Percentiles rank a stretch among this genome's conserved stretches.
phyloP scores from a whole-genome alignment of 495 filamentous ascomycete species.

The Penicillium steckii region DNA sequence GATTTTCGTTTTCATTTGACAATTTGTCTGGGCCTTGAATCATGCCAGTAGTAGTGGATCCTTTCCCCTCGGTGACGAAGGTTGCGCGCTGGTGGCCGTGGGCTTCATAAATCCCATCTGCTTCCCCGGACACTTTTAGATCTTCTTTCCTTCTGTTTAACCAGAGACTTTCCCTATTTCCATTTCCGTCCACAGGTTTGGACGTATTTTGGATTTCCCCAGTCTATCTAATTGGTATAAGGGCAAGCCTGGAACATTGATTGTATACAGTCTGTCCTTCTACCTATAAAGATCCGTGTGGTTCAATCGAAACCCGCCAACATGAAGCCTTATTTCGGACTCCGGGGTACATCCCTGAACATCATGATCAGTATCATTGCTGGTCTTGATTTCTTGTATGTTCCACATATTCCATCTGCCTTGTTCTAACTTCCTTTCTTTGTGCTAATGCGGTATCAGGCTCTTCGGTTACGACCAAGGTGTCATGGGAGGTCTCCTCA shows the following conservation, averaged over 20 bases:
- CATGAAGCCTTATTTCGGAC: constrained; percentile 54
- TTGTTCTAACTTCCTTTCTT: background rate
- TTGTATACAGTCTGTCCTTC: constrained; percentile 11
- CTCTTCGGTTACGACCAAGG: constrained; percentile 45
- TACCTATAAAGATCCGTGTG: background rate
- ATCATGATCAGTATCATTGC: constrained; percentile 65
- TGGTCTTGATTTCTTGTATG: constrained; percentile 64
- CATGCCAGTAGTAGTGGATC: constrained; percentile 8
- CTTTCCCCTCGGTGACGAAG: constrained; percentile 3
- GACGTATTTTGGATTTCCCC: background rate
- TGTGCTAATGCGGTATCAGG: constrained; percentile 15
- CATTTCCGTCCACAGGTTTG: constrained; percentile 7
- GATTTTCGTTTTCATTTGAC: constrained; percentile 5
- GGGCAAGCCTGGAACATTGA: constrained; percentile 8
- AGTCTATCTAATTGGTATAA: background rate
- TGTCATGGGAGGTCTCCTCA: constrained; percentile 57
- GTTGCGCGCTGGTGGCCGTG: background rate
- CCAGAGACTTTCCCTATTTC: background rate
- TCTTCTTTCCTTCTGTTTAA: constrained; percentile 2
- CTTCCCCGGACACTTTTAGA: constrained; percentile 7
- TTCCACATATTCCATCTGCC: background rate
- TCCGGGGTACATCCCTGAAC: constrained; percentile 62
- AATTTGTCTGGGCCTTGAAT: background rate
- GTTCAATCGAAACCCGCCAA: constrained; percentile 3
- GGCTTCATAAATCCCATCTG: constrained; percentile 14